These are phyloP conservation scores for Acanthamoeba lenticulata DNA, from an alignment of 208 protist species.

Conservation along the genomic window DNA sequence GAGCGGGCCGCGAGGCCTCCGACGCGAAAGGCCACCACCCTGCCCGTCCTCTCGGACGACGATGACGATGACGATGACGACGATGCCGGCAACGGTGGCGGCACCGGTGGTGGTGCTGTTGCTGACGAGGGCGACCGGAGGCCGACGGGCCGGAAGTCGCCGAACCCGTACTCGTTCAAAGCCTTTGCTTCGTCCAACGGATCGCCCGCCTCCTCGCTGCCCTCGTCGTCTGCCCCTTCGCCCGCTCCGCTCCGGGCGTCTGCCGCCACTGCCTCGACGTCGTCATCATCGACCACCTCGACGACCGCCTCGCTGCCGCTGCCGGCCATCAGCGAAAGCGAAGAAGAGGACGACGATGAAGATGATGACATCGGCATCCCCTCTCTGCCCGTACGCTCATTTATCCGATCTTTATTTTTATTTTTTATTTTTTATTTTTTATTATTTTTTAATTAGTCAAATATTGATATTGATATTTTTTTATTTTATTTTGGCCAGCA, in stretches of 20 bases:
- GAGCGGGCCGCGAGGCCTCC: background rate
- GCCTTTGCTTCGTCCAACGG: background rate
- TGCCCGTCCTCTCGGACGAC: background rate
- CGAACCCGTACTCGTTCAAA: constrained; percentile 58
- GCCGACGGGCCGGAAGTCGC: background rate
- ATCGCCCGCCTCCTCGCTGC: background rate
- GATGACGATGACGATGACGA: background rate
- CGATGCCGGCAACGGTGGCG: background rate
- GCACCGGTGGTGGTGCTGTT: too few relatives aligned
- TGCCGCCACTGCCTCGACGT: background rate
- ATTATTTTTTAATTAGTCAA: background rate
- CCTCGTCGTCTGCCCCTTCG: background rate
- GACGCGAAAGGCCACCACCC: background rate
- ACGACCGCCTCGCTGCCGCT: background rate
- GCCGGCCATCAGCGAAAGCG: constrained; percentile 30
- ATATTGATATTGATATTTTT: too few relatives aligned
- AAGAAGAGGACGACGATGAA: background rate
- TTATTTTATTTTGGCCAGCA: background rate
- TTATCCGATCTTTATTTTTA: background rate
- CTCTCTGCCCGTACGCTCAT: background rate
- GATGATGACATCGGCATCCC: background rate
- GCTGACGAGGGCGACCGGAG: too few relatives aligned
- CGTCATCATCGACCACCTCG: background rate
- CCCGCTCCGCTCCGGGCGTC: background rate
- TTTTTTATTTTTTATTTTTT: background rate